Evolutionary conservation across 495 filamentous ascomycete genomes (phyloP).

Genomic region (Pseudotulostoma volvatum): DNA sequence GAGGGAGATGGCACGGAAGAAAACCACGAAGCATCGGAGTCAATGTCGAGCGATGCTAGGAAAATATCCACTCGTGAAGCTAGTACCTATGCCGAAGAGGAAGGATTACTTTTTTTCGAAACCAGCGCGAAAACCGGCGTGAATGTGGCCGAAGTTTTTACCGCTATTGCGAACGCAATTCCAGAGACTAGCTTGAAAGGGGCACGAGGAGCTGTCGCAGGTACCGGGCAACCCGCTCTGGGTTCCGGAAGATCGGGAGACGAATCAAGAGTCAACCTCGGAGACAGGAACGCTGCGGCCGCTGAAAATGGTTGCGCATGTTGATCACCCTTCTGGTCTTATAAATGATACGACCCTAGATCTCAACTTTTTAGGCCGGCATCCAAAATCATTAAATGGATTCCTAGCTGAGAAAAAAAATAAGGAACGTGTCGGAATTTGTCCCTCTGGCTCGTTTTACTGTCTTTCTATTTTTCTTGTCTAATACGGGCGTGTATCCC

Average conservation of each 20-base stretch:
- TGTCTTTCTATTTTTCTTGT: no score
- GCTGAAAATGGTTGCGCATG: constrained; percentile 92
- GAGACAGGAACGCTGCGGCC: constrained; percentile 28
- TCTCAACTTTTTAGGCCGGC: no score
- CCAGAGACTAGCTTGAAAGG: constrained; percentile 92
- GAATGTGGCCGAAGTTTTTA: constrained; percentile 91
- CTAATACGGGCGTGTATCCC: no score
- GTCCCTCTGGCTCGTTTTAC: no score
- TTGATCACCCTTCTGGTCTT: constrained; percentile 24
- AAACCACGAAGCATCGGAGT: constrained; percentile 29
- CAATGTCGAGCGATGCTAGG: constrained; percentile 57
- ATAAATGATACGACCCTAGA: no score
- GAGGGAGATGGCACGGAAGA: constrained; percentile 23
- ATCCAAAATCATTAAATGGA: no score
- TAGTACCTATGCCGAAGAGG: constrained; percentile 87
- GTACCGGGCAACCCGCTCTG: constrained; percentile 33
- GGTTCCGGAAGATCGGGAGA: constrained; percentile 24
- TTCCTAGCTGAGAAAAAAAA: no score
- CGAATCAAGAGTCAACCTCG: constrained; percentile 30
- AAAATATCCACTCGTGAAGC: constrained; percentile 80
- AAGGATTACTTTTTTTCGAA: constrained; percentile 88
- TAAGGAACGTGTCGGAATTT: no score
- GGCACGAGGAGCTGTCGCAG: constrained; percentile 46
- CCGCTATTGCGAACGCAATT: constrained; percentile 94
- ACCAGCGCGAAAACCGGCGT: constrained; percentile 91